These are phyloP conservation scores for Nitzschia putrida DNA, from an alignment of 108 stramenopile genomes.

Conservation along the genomic window DNA sequence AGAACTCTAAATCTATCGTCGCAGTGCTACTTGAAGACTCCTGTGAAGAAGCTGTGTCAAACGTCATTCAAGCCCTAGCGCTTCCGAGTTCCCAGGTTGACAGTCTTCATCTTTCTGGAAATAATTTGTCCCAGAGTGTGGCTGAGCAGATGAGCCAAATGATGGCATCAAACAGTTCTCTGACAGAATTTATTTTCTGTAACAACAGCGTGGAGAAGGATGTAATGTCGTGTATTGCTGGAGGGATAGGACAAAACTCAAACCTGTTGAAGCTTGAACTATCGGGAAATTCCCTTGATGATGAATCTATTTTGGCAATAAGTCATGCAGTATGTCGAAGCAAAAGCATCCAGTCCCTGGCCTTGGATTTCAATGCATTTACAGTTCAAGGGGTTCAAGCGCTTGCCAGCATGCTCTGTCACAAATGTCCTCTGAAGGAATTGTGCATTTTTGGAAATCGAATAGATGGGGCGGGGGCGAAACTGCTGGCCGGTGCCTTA, in stretches of 20 bases:
- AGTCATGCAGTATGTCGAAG: slow-evolving; percentile 18
- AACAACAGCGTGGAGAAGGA: slow-evolving; percentile 21
- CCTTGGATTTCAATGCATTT: slow-evolving; percentile 48
- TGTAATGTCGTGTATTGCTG: slow-evolving; percentile 11
- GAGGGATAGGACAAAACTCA: slow-evolving; percentile 23
- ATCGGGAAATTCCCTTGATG: slow-evolving; percentile 19
- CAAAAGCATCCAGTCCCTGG: slow-evolving; percentile 13
- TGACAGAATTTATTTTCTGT: slow-evolving; percentile 25
- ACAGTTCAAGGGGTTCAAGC: slow-evolving; percentile 13
- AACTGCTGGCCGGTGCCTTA: slow-evolving; percentile 30
- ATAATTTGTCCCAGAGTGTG: neutral
- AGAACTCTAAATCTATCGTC: slow-evolving; percentile 7
- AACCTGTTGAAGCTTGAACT: slow-evolving; percentile 27
- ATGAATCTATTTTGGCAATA: slow-evolving; percentile 16
- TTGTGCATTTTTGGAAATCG: slow-evolving; percentile 43
- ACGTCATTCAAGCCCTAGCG: slow-evolving; percentile 9
- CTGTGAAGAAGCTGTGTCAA: slow-evolving; percentile 17
- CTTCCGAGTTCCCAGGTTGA: neutral
- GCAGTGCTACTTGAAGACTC: slow-evolving; percentile 22
- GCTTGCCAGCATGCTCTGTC: slow-evolving; percentile 22
- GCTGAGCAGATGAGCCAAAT: slow-evolving; percentile 12
- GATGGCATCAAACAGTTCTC: slow-evolving; percentile 15
- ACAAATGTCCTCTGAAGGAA: slow-evolving; percentile 18
- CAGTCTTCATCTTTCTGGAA: slow-evolving; percentile 16
- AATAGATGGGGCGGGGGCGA: slow-evolving; percentile 29